Percentiles rank a stretch among this genome's conserved stretches.
Evolutionary conservation across 2,329 filamentous ascomycete genomes (phyloP).

Genomic region (Taxawa tesnikishii): DNA sequence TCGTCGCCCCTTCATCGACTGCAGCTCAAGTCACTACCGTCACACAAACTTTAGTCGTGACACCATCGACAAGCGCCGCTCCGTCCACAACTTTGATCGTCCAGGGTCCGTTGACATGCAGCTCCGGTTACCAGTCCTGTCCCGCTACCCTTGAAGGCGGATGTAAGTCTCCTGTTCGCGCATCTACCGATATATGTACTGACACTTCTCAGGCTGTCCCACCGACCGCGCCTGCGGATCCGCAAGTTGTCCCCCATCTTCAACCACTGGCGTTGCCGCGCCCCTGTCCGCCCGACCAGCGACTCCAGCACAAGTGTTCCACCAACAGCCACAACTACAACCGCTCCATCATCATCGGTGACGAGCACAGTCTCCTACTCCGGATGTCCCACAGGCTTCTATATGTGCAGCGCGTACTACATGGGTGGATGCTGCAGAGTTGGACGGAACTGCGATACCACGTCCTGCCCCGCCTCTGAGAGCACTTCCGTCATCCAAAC

Average conservation of each 20-base stretch:
- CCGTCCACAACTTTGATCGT: conserved; percentile 4
- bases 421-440: conserved; percentile 79
- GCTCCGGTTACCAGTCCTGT: conserved; percentile 32
- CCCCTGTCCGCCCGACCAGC: conserved; percentile 28
- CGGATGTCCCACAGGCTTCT: conserved; percentile 78
- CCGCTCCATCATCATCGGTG: conserved; percentile 10
- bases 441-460: conserved; percentile 70
- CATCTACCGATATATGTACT: too few relatives aligned
- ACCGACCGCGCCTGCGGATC: conserved; percentile 31
- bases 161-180: too few relatives aligned
- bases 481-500: conserved; percentile 52
- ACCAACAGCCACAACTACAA: conserved; percentile 21
- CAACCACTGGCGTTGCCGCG: conserved; percentile 3
- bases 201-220: too few relatives aligned
- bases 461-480: conserved; percentile 56
- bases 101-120: conserved; percentile 24
- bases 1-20: conserved; percentile 6
- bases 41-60: conserved; percentile 6
- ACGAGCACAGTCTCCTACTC: conserved; percentile 12
- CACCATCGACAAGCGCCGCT: conserved; percentile 4
- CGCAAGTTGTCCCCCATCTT: conserved; percentile 21
- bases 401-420: conserved; percentile 74
- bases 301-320: conserved; percentile 20
- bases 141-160: conserved; percentile 34
- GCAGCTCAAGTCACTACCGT: conserved; percentile 9